A percentile compares a stretch with the other conserved stretches of the same genome.
These are phyloP conservation scores for Musa acuminata DNA, from an alignment of 176 grass and related monocot genomes.

Conservation along the genomic window DNA sequence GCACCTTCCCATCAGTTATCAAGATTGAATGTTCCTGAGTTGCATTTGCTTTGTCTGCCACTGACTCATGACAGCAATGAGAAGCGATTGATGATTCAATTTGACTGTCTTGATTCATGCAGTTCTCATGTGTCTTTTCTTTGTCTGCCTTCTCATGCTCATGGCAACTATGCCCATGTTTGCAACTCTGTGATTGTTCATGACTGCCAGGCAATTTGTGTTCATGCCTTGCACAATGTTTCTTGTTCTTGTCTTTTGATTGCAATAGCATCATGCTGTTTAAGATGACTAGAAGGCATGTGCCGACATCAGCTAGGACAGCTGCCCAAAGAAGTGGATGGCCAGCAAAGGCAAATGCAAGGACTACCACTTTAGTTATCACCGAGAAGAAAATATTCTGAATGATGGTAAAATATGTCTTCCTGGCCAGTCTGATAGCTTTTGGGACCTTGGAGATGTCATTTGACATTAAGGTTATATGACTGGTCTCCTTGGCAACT, in stretches of 20 bases:
- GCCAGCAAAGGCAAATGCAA: conserved; percentile 53
- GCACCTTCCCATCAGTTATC: background rate
- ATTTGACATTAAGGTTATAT: conserved; percentile 92
- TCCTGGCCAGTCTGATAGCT: conserved; percentile 53
- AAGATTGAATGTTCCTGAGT: conserved; percentile 29
- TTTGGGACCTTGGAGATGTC: conserved; percentile 79
- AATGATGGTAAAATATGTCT: conserved; percentile 53
- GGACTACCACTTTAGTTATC: conserved; percentile 58
- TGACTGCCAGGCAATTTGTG: conserved; percentile 21
- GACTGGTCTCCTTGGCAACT: conserved; percentile 85
- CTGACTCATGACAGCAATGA: conserved; percentile 37
- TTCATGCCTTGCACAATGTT: conserved; percentile 30
- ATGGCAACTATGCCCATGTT: conserved; percentile 24
- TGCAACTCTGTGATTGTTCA: conserved; percentile 22
- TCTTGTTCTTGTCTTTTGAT: conserved; percentile 41
- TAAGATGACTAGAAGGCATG: conserved; percentile 89
- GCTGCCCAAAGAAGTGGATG: conserved; percentile 90
- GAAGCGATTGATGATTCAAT: conserved; percentile 22
- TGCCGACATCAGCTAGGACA: conserved; percentile 92
- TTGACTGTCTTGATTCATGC: conserved; percentile 14
- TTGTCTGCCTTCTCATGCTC: conserved; percentile 26
- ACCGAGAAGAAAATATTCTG: conserved; percentile 76
- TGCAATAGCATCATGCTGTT: conserved; percentile 84
- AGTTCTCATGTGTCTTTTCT: background rate
- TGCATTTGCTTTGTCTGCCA: conserved; percentile 3